Evolutionary conservation across 768 basidiomycete genomes (phyloP).

Genomic region (Termitomyces titanicus): DNA sequence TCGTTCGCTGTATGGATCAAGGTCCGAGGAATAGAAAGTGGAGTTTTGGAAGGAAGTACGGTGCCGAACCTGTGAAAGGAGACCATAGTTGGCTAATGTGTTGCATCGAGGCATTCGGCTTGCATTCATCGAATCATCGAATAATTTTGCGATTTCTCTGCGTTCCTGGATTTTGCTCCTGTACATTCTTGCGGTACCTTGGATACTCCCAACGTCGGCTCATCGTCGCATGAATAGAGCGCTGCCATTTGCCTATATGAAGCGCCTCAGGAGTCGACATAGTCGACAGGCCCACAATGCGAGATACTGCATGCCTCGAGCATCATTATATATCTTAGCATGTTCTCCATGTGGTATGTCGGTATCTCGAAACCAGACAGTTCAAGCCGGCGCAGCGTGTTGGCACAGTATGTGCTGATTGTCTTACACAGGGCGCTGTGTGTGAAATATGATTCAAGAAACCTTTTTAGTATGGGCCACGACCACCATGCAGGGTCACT

Average conservation of each 20-base stretch:
- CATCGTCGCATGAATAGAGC: too few relatives aligned
- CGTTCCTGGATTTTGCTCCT: not conserved
- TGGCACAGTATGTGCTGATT: not conserved
- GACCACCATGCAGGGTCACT: not conserved
- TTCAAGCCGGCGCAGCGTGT: not conserved
- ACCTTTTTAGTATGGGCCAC: too few relatives aligned
- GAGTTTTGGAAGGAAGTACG: not conserved
- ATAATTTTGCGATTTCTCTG: not conserved
- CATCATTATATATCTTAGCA: not conserved
- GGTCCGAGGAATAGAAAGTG: not conserved
- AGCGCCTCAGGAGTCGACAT: too few relatives aligned
- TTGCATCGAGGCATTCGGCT: not conserved
- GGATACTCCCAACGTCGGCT: too few relatives aligned
- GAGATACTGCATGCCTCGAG: not conserved
- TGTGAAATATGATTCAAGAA: not conserved
- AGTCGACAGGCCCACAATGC: not conserved
- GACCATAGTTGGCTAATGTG: too few relatives aligned
- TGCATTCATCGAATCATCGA: not conserved
- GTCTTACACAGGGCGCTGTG: not conserved
- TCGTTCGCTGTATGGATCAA: not conserved
- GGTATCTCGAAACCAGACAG: not conserved
- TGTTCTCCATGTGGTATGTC: not conserved
- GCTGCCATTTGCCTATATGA: not conserved
- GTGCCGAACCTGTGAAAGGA: not conserved
- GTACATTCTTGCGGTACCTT: too few relatives aligned